Evolutionary conservation across 2,329 filamentous ascomycete species (phyloP), one percentile per base, ranked within the genome.

Genomic region (Talaromyces islandicus): DNA sequence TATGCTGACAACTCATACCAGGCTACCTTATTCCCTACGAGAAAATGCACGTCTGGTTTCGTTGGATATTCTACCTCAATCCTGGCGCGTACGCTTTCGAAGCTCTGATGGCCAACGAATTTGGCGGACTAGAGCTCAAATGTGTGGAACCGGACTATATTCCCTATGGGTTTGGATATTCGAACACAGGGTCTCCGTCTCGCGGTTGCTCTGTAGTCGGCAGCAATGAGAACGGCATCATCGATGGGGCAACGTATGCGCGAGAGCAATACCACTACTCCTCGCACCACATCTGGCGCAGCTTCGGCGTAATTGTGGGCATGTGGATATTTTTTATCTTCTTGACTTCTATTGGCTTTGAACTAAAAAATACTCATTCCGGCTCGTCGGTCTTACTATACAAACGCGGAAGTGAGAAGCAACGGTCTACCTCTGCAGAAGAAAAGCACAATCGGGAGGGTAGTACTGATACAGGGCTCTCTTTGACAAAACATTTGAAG

Each of bases 321-420:
- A 81, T 96, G 56, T 92, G 93, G 66, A 73, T 86, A 30, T 87
- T 85, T 64, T 95, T 95, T 77, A 80, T 96, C 6, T 73, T 85
- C 17, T 75, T 89, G 56, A 92, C 95, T 64, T 85, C 90, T 0
- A 79, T 89, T 11, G 80, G 92, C 0, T 91, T 91, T 65, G 91
- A 96, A 70, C 78, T 88, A 3, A 64, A 63, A 2, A 72, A 73
- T 48, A 68, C 61, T 38, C 67, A 70, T 43, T 63, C 62, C 12
- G 70, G 71, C 0, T 72, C 71, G 1, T 73, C 71, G 0, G 67
- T 73, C 1, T 58, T 74, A 1, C 65, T 74, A 5, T 73, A 73
- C 60, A 73, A 71, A 54, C 68, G 72, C 2, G 71, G 70, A 2
- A 66, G 67, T 35, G 60, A 71, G 53, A 71, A 64, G n/a, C 30